Base-by-base conservation (phyloP, 495 filamentous ascomycete genomes). In the Trichoderma erinaceum region DNA sequence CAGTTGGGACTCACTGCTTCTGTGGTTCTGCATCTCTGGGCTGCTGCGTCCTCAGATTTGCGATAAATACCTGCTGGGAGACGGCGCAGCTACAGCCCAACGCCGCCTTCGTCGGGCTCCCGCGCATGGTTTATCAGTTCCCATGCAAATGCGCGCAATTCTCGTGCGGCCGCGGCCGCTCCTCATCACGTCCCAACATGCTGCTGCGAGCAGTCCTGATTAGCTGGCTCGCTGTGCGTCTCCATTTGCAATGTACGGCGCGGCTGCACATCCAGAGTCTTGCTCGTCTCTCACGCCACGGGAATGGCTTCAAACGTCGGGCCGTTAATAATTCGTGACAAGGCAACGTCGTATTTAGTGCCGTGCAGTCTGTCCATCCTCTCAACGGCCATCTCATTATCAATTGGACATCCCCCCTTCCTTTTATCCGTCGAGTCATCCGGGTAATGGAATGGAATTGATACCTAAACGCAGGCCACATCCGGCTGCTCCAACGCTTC, bases 1-100 rank as follows among this genome's bases (percentile, higher is more conserved):
- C 56, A 61, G 56, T 61, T 61, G 56, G 56, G 56, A 61, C 7
- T 61, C 56, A 61, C 5, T 61, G 56, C 56, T 61, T 61, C 56
- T 21, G n/a, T 23, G 23, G 44, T 38, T n/a, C 48, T 21, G 56
- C 56, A 2, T 18, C 56, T 21, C 12, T 21, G 12, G 25, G 56
- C 25, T 32, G 18, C 18, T 50, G 4, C 10, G 7, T 52, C n/a
- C n/a, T 1, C 48, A 52, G 48, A 52, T 52, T 21, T 21, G 3
- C 44, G n/a, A 38, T 18, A 5, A 18, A 5, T 48, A 12, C 18
- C 43, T 46, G 43, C 16, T 27, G 1, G 56, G 16, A 21, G 52
- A 23, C 56, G 23, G 56, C 48, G 48, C 48, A 11, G 5, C 8
- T 21, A 18, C 12, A 18, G 44, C 15, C 44, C n/a, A 16, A 18